These are phyloP conservation scores for Orbilia javanica DNA, from an alignment of 2,329 filamentous ascomycete genomes.

Conservation along the genomic window DNA sequence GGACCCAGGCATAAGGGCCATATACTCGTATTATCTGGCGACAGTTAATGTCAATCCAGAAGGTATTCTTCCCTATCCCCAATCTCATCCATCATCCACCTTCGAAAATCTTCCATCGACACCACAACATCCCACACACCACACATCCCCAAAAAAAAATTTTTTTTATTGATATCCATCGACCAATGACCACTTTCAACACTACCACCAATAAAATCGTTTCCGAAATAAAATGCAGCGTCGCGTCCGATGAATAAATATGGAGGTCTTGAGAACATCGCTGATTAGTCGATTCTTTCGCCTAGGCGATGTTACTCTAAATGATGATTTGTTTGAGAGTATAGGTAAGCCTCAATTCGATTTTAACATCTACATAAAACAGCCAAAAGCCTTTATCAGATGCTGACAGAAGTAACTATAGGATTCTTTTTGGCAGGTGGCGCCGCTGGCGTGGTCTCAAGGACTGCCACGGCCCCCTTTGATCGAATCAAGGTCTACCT, in stretches of 20 bases:
- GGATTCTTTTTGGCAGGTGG: slow-evolving; percentile 98
- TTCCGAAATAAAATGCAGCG: slow-evolving; percentile 59
- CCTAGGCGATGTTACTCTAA: slow-evolving; percentile 54
- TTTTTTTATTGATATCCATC: slow-evolving; percentile 63
- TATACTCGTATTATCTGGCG: slow-evolving; percentile 90
- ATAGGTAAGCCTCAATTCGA: slow-evolving; percentile 26
- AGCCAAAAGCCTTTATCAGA: slow-evolving; percentile 73
- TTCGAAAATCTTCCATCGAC: slow-evolving; percentile 74
- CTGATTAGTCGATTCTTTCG: slow-evolving; percentile 19
- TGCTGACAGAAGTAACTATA: slow-evolving; percentile 79
- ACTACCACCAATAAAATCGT: slow-evolving; percentile 53
- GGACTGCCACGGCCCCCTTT: slow-evolving; percentile 93
- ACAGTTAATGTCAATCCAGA: slow-evolving; percentile 91
- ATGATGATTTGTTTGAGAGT: slow-evolving; percentile 51
- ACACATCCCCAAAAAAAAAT: slow-evolving; percentile 63
- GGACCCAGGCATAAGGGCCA: slow-evolving; percentile 78
- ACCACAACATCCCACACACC: neutral
- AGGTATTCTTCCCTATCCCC: slow-evolving; percentile 77
- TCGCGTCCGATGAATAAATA: slow-evolving; percentile 13
- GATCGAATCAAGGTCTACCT: slow-evolving; percentile 98
- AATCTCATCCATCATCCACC: slow-evolving; percentile 74
- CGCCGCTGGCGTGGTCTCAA: slow-evolving; percentile 91
- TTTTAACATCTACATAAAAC: slow-evolving; percentile 63
- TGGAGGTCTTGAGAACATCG: slow-evolving; percentile 14
- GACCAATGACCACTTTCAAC: slow-evolving; percentile 10